A percentile compares a stretch with the other conserved stretches of the same genome.
Conservation (phyloP, 768 basidiomycete species). For the Mycena vulgaris region DNA sequence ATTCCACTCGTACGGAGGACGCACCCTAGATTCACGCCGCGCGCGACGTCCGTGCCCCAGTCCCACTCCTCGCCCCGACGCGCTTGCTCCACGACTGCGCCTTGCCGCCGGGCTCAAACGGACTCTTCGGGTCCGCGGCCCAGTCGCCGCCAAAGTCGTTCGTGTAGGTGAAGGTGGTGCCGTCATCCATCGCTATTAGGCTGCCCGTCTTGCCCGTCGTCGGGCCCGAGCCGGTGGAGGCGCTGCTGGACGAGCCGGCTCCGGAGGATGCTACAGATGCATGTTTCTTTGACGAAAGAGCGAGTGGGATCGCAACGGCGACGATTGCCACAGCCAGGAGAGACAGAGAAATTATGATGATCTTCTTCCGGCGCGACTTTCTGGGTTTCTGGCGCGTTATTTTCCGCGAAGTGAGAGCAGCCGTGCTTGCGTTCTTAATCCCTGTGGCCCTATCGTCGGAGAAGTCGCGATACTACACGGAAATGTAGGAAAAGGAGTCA, state of each 20-base stretch:
- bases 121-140: slow-evolving; percentile 79
- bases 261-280: slow-evolving; percentile 31
- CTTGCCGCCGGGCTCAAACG: slow-evolving; percentile 81
- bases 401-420: background rate
- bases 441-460: background rate
- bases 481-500: background rate
- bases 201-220: slow-evolving; percentile 78
- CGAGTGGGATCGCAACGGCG: slow-evolving; percentile 61
- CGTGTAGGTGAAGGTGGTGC: slow-evolving; percentile 82
- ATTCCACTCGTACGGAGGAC: slow-evolving; percentile 34
- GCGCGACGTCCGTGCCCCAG: slow-evolving; percentile 75
- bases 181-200: slow-evolving; percentile 78
- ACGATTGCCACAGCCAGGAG: slow-evolving; percentile 50
- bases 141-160: slow-evolving; percentile 89
- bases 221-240: slow-evolving; percentile 34
- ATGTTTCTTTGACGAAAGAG: slow-evolving; percentile 46
- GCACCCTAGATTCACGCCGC: slow-evolving; percentile 73
- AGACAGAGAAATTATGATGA: slow-evolving; percentile 44
- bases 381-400: background rate
- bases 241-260: slow-evolving; percentile 28
- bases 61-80: slow-evolving; percentile 79
- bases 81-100: slow-evolving; percentile 87
- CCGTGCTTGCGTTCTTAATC: background rate
- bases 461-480: slow-evolving; percentile 4
- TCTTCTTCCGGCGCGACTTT: slow-evolving; percentile 38